Conservation (phyloP, 2,329 filamentous ascomycete genomes). For the Alternaria sp. region DNA sequence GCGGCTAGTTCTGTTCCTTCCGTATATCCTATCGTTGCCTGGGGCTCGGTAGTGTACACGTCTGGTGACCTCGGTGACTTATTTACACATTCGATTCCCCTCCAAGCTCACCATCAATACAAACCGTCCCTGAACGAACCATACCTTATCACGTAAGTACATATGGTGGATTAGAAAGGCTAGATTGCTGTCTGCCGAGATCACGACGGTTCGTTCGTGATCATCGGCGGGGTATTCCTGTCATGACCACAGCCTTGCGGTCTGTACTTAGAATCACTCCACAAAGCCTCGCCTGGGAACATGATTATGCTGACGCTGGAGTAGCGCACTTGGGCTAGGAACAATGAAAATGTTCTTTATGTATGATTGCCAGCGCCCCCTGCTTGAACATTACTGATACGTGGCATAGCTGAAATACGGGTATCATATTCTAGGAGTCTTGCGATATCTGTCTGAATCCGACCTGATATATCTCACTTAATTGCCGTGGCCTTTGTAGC, state of each 20-base stretch:
- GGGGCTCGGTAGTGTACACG: not conserved
- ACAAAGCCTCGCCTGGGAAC: not conserved
- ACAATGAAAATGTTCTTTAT: not conserved
- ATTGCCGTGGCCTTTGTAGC: not conserved
- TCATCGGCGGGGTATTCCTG: not conserved
- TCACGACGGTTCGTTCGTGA: not conserved
- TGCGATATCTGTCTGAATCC: not conserved
- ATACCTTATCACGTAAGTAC: not conserved
- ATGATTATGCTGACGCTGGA: not conserved
- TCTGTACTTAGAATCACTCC: not conserved
- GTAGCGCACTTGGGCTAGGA: not conserved
- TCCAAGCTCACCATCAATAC: not conserved
- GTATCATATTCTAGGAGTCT: not conserved
- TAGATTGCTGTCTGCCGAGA: not conserved
- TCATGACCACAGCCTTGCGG: not conserved
- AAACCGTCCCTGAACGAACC: not conserved
- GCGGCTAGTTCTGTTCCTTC: not conserved
- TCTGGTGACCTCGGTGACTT: not conserved
- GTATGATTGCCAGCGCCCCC: not conserved
- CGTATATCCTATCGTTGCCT: not conserved
- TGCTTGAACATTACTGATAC: not conserved
- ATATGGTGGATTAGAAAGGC: not conserved
- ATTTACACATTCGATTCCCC: not conserved
- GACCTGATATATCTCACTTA: not conserved
- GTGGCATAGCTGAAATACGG: not conserved